These are phyloP conservation scores for Botryobasidium botryosum DNA, from an alignment of 768 basidiomycete species.

Conservation along the genomic window DNA sequence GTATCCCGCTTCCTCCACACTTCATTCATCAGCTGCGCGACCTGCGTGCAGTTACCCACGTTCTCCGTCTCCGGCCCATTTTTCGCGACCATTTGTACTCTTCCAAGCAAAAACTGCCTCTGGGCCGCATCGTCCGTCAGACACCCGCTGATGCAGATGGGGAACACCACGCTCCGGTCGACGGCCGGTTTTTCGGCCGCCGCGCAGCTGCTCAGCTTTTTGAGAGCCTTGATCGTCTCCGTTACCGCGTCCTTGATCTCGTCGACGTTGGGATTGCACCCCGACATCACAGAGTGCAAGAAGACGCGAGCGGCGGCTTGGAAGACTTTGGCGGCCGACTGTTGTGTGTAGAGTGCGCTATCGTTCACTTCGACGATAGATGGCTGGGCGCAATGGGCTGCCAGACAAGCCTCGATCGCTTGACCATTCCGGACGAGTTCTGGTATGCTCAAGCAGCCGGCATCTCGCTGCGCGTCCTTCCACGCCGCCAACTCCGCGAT, in stretches of 20 bases:
- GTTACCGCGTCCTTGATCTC: constrained; percentile 48
- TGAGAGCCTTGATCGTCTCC: constrained; percentile 34
- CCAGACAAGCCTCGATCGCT: constrained; percentile 12
- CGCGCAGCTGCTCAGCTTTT: constrained; percentile 31
- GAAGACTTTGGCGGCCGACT: constrained; percentile 28
- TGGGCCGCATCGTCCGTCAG: constrained; percentile 38
- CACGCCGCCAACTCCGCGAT: constrained; percentile 46
- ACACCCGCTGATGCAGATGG: constrained; percentile 55
- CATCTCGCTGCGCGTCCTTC: constrained; percentile 29
- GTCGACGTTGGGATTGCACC: constrained; percentile 59
- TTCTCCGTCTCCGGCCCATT: constrained; percentile 8
- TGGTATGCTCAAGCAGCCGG: constrained; percentile 33
- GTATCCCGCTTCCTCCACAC: constrained; percentile 11
- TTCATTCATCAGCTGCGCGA: constrained; percentile 7
- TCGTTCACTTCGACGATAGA: constrained; percentile 11
- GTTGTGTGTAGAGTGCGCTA: neutral
- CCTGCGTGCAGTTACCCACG: constrained; percentile 7
- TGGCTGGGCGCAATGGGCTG: constrained; percentile 23
- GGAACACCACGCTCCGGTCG: constrained; percentile 55
- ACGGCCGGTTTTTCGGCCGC: constrained; percentile 24
- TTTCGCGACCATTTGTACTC: constrained; percentile 5
- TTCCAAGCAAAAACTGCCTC: constrained; percentile 6
- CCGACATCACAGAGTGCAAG: constrained; percentile 60
- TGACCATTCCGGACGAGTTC: constrained; percentile 38
- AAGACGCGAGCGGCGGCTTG: constrained; percentile 59